Conservation (phyloP, 78 protist genomes). For the Monosiga brevicollis region DNA sequence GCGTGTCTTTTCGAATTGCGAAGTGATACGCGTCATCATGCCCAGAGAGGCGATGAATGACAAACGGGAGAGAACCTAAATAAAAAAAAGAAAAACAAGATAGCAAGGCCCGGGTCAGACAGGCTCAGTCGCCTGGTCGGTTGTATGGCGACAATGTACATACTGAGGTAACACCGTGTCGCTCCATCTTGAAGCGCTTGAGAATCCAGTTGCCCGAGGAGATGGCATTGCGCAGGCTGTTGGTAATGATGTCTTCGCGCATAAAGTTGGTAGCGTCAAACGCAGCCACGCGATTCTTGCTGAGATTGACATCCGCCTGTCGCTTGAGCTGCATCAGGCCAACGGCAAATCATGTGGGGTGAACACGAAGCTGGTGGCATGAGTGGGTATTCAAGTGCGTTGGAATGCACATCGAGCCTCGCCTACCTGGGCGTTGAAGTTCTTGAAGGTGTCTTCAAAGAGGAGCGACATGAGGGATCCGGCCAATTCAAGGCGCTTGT, state of each 20-base stretch:
- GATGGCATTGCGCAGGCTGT: constrained; percentile 82
- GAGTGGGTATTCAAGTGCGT: no score
- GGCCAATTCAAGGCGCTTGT: constrained; percentile 96
- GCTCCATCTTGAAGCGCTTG: constrained; percentile 90
- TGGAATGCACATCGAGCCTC: no score
- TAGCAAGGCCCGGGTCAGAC: no score
- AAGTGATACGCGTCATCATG: constrained; percentile 96
- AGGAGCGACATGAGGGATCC: constrained; percentile 87
- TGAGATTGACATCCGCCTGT: constrained; percentile 50
- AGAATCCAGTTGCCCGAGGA: constrained; percentile 98
- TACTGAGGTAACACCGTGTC: constrained; percentile 94
- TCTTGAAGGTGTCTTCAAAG: constrained; percentile 72
- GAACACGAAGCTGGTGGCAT: no score
- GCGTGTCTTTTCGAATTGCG: constrained; percentile 96
- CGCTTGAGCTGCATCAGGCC: constrained; percentile 56
- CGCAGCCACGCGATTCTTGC: constrained; percentile 49
- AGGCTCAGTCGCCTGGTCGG: background rate
- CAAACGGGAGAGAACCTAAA: constrained; percentile 62
- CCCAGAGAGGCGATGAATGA: constrained; percentile 94
- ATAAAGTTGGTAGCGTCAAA: constrained; percentile 39
- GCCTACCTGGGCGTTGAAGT: no score
- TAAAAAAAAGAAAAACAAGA: no score
- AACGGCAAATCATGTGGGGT: no score
- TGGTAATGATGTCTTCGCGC: constrained; percentile 58
- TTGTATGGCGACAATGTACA: background rate